A percentile compares a stretch with the other conserved stretches of the same genome.
Conservation (phyloP, 345 rosid species). For the Ricinus communis region DNA sequence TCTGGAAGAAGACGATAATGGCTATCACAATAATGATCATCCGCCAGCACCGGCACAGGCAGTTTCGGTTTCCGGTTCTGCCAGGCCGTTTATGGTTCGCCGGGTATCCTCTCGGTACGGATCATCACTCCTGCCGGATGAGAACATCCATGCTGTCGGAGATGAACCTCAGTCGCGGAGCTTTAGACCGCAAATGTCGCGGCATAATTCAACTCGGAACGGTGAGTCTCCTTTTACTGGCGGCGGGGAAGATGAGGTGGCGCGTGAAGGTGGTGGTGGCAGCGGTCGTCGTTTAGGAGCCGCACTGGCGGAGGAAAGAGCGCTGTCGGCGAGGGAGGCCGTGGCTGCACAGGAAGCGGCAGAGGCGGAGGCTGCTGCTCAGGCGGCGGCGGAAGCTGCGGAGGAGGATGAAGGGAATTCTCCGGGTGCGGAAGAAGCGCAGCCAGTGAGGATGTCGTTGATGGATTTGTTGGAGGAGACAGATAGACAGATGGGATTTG, state of each 20-base stretch:
- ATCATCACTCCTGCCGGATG: constrained; percentile 30
- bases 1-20: too few species aligned
- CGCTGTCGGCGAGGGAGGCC: constrained; percentile 80
- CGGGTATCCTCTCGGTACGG: constrained; percentile 49
- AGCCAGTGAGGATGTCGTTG: constrained; percentile 69
- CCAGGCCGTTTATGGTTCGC: constrained; percentile 47
- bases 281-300: constrained; percentile 37
- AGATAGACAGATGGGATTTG: constrained; percentile 63
- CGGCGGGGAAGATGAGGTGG: constrained; percentile 27
- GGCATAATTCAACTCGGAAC: constrained; percentile 47
- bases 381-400: constrained; percentile 21
- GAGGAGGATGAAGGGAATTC: constrained; percentile 17
- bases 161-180: constrained; percentile 38
- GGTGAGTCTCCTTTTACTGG: constrained; percentile 1
- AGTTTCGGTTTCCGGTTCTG: neutral
- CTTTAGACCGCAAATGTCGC: constrained; percentile 50
- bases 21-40: too few species aligned
- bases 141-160: constrained; percentile 21
- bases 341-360: constrained; percentile 74
- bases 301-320: constrained; percentile 60
- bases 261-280: constrained; percentile 28
- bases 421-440: constrained; percentile 10
- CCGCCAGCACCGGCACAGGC: constrained; percentile 18
- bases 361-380: constrained; percentile 41
- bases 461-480: constrained; percentile 90